phyloP scores from a whole-genome alignment of 306 rosid genomes.

The Begonia loranthoides region DNA sequence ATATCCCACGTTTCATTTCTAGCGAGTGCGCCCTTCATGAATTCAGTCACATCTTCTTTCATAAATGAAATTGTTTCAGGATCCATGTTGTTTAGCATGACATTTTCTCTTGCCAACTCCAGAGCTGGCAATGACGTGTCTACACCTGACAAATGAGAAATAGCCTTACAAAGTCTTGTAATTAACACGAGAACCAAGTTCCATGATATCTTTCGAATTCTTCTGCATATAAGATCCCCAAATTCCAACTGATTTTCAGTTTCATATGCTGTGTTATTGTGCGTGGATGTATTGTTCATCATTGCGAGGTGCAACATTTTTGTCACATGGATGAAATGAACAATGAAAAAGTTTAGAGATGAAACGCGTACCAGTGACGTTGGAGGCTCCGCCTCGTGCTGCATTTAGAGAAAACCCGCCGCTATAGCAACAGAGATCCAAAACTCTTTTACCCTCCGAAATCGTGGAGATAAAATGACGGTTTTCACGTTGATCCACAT shows the following conservation, averaged over 20 bases:
- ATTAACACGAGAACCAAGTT: background rate
- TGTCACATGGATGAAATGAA: background rate
- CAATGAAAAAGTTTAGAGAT: background rate
- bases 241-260: background rate
- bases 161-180: background rate
- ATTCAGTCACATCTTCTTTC: slow-evolving; percentile 56
- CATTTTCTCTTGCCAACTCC: slow-evolving; percentile 83
- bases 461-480: slow-evolving; percentile 66
- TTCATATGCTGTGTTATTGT: no score
- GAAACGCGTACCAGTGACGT: slow-evolving; percentile 56
- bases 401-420: slow-evolving; percentile 92
- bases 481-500: slow-evolving; percentile 91
- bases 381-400: slow-evolving; percentile 55
- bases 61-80: slow-evolving; percentile 56
- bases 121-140: slow-evolving; percentile 70
- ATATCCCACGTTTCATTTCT: slow-evolving; percentile 76
- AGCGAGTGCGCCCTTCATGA: slow-evolving; percentile 71
- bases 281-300: no score
- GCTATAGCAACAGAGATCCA: slow-evolving; percentile 90
- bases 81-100: slow-evolving; percentile 57
- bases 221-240: background rate
- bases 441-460: slow-evolving; percentile 59
- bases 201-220: slow-evolving; percentile 3
- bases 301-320: no score
- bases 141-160: slow-evolving; percentile 32